These are phyloP conservation scores for Aechmea fasciata DNA, from an alignment of 176 grass and related monocot species.

Conservation along the genomic window DNA sequence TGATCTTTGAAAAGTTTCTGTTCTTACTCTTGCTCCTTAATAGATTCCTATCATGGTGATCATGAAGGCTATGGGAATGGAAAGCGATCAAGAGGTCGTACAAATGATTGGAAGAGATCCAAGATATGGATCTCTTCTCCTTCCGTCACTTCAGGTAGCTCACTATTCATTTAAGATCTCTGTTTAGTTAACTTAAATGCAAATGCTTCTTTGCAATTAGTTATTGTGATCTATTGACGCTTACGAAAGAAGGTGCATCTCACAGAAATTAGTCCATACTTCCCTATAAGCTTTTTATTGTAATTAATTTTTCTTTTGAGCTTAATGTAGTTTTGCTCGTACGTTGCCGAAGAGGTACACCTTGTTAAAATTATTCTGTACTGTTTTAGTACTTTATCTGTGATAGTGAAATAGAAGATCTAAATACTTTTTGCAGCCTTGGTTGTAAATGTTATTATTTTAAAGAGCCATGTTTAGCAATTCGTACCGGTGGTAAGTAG, in stretches of 20 bases:
- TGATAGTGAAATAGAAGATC: too few species aligned
- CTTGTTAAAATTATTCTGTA: too few species aligned
- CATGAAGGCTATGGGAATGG: slow-evolving; percentile 98
- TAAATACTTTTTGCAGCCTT: too few species aligned
- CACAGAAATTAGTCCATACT: neutral
- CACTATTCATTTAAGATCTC: slow-evolving; percentile 3
- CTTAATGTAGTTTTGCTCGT: too few species aligned
- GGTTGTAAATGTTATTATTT: too few species aligned
- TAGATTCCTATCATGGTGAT: slow-evolving; percentile 97
- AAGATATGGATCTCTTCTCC: slow-evolving; percentile 61
- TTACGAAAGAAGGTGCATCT: neutral
- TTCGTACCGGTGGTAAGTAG: too few species aligned
- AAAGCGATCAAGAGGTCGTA: slow-evolving; percentile 90
- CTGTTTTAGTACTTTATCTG: too few species aligned
- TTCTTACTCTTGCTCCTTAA: slow-evolving; percentile 18
- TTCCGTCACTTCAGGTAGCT: slow-evolving; percentile 76
- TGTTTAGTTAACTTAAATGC: neutral
- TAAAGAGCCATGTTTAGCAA: too few species aligned
- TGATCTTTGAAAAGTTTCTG: slow-evolving; percentile 1
- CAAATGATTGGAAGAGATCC: slow-evolving; percentile 97
- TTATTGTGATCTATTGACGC: neutral
- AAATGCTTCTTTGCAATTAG: neutral
- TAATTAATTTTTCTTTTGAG: too few species aligned
- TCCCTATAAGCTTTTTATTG: neutral
- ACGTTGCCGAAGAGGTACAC: too few species aligned